Evolutionary conservation across 148 eudicot genomes (phyloP).

Genomic region (Rhododendron simsii): DNA sequence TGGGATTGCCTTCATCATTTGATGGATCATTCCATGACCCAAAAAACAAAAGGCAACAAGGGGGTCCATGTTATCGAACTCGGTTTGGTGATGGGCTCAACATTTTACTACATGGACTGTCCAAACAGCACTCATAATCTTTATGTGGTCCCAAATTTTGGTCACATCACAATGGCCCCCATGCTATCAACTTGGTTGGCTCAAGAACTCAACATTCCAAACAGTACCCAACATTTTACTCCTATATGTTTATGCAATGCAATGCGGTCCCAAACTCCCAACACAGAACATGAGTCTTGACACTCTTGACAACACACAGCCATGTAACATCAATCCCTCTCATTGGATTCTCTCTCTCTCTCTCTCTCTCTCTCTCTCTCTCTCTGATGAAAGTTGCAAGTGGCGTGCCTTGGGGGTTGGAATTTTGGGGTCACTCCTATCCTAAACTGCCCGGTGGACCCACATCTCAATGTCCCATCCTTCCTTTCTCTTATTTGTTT

Average conservation of each 20-base stretch:
- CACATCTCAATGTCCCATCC: neutral
- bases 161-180: neutral
- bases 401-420: neutral
- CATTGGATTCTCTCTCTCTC: neutral
- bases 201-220: neutral
- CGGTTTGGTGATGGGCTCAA: neutral
- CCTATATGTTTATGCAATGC: too few relatives aligned
- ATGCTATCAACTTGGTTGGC: neutral
- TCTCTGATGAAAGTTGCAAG: neutral
- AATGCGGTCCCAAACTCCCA: too few relatives aligned
- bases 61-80: neutral
- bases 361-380: neutral
- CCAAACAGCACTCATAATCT: neutral
- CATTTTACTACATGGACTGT: neutral
- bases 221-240: neutral
- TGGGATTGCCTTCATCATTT: neutral
- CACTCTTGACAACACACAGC: neutral
- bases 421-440: neutral
- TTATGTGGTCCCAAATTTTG: neutral
- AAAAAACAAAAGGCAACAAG: neutral
- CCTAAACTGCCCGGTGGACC: neutral
- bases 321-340: neutral
- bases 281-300: neutral
- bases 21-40: neutral
- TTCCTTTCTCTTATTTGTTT: neutral